phyloP scores from a whole-genome alignment of 495 filamentous ascomycete genomes.

The Ramalina intermedia region DNA sequence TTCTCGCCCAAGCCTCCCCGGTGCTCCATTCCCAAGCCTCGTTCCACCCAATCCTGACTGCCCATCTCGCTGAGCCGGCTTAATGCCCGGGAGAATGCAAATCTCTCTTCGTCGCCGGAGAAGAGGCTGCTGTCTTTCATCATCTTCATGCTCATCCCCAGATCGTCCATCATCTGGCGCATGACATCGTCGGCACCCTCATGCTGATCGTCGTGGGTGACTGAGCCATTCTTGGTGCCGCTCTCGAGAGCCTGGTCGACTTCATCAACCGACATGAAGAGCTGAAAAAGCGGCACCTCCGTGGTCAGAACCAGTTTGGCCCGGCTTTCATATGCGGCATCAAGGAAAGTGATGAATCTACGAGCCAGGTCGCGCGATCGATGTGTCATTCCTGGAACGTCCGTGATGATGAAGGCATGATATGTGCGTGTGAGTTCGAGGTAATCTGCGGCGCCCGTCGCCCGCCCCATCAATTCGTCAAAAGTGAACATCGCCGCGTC shows the following conservation, averaged over 20 bases:
- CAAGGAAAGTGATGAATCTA: slow-evolving; percentile 93
- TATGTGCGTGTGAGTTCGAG: slow-evolving; percentile 84
- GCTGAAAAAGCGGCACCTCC: slow-evolving; percentile 63
- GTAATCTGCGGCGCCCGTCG: slow-evolving; percentile 88
- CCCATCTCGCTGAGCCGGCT: slow-evolving; percentile 85
- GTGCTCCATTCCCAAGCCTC: slow-evolving; percentile 53
- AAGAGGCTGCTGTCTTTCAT: slow-evolving; percentile 81
- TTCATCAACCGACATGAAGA: slow-evolving; percentile 80
- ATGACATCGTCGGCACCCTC: slow-evolving; percentile 64
- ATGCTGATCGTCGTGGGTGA: slow-evolving; percentile 26
- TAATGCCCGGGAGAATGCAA: slow-evolving; percentile 85
- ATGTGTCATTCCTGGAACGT: slow-evolving; percentile 82
- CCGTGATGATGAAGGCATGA: slow-evolving; percentile 79
- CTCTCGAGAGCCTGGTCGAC: slow-evolving; percentile 31
- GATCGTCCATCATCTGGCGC: slow-evolving; percentile 85
- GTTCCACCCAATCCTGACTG: slow-evolving; percentile 84
- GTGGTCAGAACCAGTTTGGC: slow-evolving; percentile 93
- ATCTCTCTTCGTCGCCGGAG: slow-evolving; percentile 88
- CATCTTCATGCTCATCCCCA: slow-evolving; percentile 72
- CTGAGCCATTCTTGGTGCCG: slow-evolving; percentile 20
- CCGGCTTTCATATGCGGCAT: slow-evolving; percentile 76
- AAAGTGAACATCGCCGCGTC: slow-evolving; percentile 82
- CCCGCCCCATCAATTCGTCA: slow-evolving; percentile 70
- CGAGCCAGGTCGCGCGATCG: slow-evolving; percentile 76
- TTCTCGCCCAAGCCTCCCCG: slow-evolving; percentile 45